Evolutionary conservation across 306 rosid species (phyloP).

Genomic region (Myrica gale): DNA sequence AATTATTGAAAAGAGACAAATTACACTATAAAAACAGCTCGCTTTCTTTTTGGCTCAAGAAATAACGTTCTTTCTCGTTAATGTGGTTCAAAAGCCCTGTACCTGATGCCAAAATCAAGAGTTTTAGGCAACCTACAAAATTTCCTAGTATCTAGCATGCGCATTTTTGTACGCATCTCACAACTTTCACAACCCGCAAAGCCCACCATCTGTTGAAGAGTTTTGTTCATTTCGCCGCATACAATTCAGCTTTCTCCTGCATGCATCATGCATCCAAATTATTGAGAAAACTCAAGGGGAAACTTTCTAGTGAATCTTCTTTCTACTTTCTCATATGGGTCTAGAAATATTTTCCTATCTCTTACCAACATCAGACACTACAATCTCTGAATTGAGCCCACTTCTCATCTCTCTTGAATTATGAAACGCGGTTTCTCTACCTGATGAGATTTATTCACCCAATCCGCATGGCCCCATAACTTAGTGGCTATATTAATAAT

Average conservation of each 20-base stretch:
- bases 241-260: constrained; percentile 2
- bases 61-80: neutral
- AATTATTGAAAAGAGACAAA: neutral
- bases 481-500: too few species aligned
- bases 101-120: neutral
- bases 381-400: neutral
- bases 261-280: neutral
- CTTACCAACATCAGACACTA: neutral
- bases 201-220: neutral
- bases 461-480: constrained; percentile 3
- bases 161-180: neutral
- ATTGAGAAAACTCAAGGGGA: neutral
- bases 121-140: too few species aligned
- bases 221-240: constrained; percentile 23
- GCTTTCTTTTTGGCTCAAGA: neutral
- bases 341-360: neutral
- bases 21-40: neutral
- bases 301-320: constrained; percentile 15
- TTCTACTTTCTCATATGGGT: neutral
- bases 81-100: neutral
- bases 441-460: neutral
- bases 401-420: neutral
- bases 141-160: neutral
- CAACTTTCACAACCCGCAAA: neutral
- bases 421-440: constrained; percentile 18